Evolutionary conservation across 2,329 filamentous ascomycete species (phyloP), one percentile per base, ranked within the genome.

Genomic region (Talaromyces funiculosus): DNA sequence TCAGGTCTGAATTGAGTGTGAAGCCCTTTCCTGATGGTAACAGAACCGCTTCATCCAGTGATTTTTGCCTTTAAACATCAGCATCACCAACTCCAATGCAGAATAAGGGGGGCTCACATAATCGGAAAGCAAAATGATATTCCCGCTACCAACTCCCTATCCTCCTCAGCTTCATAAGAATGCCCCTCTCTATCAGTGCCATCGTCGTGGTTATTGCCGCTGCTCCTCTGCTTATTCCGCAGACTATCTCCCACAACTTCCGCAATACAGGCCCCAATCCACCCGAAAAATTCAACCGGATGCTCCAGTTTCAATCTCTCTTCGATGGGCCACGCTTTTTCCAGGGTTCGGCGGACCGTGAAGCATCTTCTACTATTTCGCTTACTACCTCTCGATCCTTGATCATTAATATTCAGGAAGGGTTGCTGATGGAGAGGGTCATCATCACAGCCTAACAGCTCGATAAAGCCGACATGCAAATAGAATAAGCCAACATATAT

Each of bases 201-300:
- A 6, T 7, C 26, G 6, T 5, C 12, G 12, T n/a, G n/a, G n/a
- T n/a, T n/a, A n/a, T 26, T 24, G 38, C 18, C 10, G 22, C 14
- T 53, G n/a, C 29, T 37, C 16, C 68, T 67, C 38, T 64, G 70
- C 7, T 67, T 68, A 57, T 67, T 68, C n/a, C 64, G 63, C 31
- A 77, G 59, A 31, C 72, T 68, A 62, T 85, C 81, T 35, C 74
- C 75, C n/a, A 92, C 84, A 1, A 92, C 88, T 59, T 87, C 80
- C 10, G 86, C 87, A 64, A 92, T 89, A 67, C 86, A 88, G 65
- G 82, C 78, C 37, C 89, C 89, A 64, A 92, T 89, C 88, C 89
- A 92, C 16, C 80, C 75, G 70, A 92, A 92, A 1, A 92, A 77
- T 26, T 84, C 84, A 59, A 87, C 83, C 1, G 87, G 82, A 61